phyloP scores from a whole-genome alignment of 768 basidiomycete genomes.

The Tulasnella sp. region DNA sequence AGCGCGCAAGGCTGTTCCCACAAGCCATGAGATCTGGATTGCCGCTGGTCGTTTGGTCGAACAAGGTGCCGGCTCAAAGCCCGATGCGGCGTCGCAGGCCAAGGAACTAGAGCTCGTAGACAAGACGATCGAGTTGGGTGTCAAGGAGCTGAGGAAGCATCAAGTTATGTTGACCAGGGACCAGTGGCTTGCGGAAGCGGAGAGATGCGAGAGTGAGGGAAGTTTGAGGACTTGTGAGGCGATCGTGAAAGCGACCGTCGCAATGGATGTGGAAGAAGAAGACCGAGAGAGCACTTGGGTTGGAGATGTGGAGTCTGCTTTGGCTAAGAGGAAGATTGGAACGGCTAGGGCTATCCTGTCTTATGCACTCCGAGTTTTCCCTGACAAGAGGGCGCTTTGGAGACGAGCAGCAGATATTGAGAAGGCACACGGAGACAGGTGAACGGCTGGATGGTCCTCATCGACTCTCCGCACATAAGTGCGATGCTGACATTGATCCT shows the following conservation, averaged over 20 bases:
- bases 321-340: constrained; percentile 59
- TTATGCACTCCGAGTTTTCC: constrained; percentile 84
- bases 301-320: constrained; percentile 78
- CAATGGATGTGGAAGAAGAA: constrained; percentile 92
- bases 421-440: constrained; percentile 79
- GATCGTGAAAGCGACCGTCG: constrained; percentile 87
- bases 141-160: constrained; percentile 63
- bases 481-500: not conserved
- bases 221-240: constrained; percentile 82
- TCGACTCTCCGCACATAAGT: not conserved
- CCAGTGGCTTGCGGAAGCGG: constrained; percentile 95
- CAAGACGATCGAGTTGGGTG: constrained; percentile 77
- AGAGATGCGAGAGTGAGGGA: constrained; percentile 78
- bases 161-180: constrained; percentile 82
- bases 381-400: constrained; percentile 80
- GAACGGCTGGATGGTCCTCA: no score
- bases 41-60: constrained; percentile 88
- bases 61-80: constrained; percentile 38
- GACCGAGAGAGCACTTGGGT: constrained; percentile 85
- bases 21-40: constrained; percentile 98
- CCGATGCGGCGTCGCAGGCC: constrained; percentile 35
- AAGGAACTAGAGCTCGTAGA: constrained; percentile 70
- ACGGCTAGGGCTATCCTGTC: constrained; percentile 83
- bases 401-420: constrained; percentile 85
- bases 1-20: constrained; percentile 87